phyloP scores from a whole-genome alignment of 805 yeast species.

The Lachancea mirantina region DNA sequence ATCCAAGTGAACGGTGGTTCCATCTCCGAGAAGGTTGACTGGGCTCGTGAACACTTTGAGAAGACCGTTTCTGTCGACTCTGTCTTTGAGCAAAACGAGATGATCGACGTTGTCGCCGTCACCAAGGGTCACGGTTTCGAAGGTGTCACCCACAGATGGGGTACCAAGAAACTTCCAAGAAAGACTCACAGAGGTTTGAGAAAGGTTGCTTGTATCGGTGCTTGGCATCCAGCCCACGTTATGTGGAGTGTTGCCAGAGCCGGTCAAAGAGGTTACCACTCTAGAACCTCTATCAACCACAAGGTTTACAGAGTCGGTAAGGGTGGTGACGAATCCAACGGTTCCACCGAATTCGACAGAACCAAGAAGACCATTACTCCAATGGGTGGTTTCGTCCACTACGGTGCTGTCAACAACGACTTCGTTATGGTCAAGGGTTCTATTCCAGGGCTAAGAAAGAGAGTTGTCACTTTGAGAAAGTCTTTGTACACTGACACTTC shows the following conservation, averaged over 20 bases:
- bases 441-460: slow-evolving; percentile 99
- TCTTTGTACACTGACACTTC: slow-evolving; percentile 95
- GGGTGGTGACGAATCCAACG: slow-evolving; percentile 90
- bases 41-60: slow-evolving; percentile 99
- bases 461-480: slow-evolving; percentile 98
- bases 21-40: slow-evolving; percentile 90
- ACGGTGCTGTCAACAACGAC: slow-evolving; percentile 97
- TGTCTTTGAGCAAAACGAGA: slow-evolving; percentile 98
- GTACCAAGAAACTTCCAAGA: slow-evolving; percentile 99
- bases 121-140: slow-evolving; percentile 99
- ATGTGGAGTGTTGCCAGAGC: slow-evolving; percentile 99
- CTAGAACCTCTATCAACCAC: slow-evolving; percentile 99
- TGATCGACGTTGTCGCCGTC: slow-evolving; percentile 97
- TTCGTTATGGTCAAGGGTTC: slow-evolving; percentile 97
- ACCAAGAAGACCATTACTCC: slow-evolving; percentile 99
- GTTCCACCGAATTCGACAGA: slow-evolving; percentile 97
- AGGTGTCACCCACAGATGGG: slow-evolving; percentile 99
- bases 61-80: slow-evolving; percentile 94
- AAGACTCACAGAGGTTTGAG: slow-evolving; percentile 99
- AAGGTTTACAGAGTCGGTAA: slow-evolving; percentile 99
- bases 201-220: slow-evolving; percentile 99
- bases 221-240: slow-evolving; percentile 99
- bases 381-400: slow-evolving; percentile 99
- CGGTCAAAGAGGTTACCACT: slow-evolving; percentile 99
- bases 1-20: slow-evolving; percentile 99